Evolutionary conservation across 169 alveolate species (phyloP), one percentile per base, ranked within the genome.

Genomic region (Babesia gibsoni): DNA sequence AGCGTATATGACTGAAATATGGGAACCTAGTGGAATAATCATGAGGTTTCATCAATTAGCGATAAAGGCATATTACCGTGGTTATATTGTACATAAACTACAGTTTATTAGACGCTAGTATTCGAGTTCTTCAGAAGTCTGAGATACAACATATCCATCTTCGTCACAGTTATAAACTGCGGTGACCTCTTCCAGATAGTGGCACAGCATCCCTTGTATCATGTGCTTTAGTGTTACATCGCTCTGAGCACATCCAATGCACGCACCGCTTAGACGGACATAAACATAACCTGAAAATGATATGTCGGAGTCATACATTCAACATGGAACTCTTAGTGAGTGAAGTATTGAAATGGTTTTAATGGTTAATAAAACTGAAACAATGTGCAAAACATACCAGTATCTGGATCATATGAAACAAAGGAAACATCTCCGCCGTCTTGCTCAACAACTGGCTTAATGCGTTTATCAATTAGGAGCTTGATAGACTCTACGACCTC

Each of bases 401-500:
- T 74, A 33, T 75, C 81, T 22, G 85, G 73, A 42, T 87, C 90
- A 50, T 74, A 87, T 25, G 90, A 82, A 14, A 87, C 53, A 54
- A 87, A 87, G 25, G 77, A 54, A 27, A 87, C 84, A 52, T 87
- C 90, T 16, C 92, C 92, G 12, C 92, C 92, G 46, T 87, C 92
- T 80, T 87, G 88, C 53, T 77, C 78, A 27, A 87, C 70, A 14
- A 87, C 84, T 33, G 92, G 92, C 32, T 82, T 65, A 42, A 87
- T 86, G 36, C 92, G 77, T 61, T 87, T 87, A 27, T 87, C 92
- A 14, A 87, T 74, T 52, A 87, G 67, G 36, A 87, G 39, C 64
- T 82, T 84, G 65, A 87, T 83, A 66, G 89, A 67, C 33, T 86
- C 82, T 41, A 87, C 89, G 30, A 83, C 74, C 72, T 87, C 92